Conservation (phyloP, 2,329 filamentous ascomycete genomes). For the Albifimbria verrucaria region DNA sequence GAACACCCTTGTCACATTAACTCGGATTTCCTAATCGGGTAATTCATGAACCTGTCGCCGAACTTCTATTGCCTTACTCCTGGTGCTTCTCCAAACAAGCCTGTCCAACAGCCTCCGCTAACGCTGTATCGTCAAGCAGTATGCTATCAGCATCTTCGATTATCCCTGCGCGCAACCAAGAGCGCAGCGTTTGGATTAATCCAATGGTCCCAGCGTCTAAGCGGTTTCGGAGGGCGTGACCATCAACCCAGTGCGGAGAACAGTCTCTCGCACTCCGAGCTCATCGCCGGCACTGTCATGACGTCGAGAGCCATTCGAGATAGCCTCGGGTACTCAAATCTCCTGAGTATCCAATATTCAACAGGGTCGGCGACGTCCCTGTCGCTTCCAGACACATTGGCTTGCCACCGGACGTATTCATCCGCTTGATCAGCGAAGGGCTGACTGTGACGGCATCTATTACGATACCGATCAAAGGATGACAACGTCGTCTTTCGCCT, state of each 20-base stretch:
- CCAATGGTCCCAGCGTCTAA: background rate
- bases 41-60: background rate
- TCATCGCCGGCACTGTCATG: conserved; percentile 7
- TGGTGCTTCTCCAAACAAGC: conserved; percentile 1
- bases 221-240: conserved; percentile 1
- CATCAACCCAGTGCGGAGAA: conserved; percentile 6
- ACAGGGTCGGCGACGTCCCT: background rate
- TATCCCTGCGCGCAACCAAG: background rate
- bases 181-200: background rate
- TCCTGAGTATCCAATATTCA: background rate
- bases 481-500: background rate
- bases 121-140: conserved; percentile 1
- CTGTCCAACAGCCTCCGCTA: background rate
- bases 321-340: background rate
- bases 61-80: conserved; percentile 2
- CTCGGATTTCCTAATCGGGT: background rate
- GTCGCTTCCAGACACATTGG: conserved; percentile 1
- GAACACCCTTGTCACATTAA: background rate
- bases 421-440: background rate
- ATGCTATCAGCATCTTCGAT: conserved; percentile 2
- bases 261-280: conserved; percentile 7
- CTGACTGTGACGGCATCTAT: too few species aligned
- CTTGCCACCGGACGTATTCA: background rate
- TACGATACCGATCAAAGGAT: background rate
- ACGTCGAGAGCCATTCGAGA: conserved; percentile 7